Conservation (phyloP, 83 land plant genomes). For the Isoetes engelmannii region DNA sequence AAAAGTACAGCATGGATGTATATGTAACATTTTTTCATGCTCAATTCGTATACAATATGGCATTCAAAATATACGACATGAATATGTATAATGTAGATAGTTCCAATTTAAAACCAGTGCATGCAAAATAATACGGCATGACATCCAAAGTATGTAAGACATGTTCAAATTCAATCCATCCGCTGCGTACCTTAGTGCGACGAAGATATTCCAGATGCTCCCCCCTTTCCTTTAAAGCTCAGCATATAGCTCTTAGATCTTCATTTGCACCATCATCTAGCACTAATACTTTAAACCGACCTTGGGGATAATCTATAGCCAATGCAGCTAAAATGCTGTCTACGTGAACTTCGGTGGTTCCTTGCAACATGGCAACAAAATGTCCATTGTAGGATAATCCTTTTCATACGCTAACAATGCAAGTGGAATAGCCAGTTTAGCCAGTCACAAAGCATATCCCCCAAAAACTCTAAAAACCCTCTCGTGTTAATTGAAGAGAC, state of each 20-base stretch:
- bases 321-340: conserved; percentile 26
- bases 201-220: conserved; percentile 26
- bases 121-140: background rate
- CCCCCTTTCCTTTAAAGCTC: conserved; percentile 2
- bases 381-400: conserved; percentile 22
- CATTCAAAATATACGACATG: too few species aligned
- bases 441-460: too few species aligned
- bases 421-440: too few species aligned
- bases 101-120: background rate
- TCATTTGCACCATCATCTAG: conserved; percentile 35
- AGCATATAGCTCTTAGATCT: conserved; percentile 16
- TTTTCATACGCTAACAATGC: background rate
- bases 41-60: background rate
- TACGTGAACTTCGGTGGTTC: conserved; percentile 30
- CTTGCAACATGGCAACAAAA: conserved; percentile 28
- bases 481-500: too few species aligned
- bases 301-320: conserved; percentile 25
- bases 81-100: too few species aligned
- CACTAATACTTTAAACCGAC: conserved; percentile 18
- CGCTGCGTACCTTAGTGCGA: conserved; percentile 3
- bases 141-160: background rate
- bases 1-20: background rate
- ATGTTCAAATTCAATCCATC: background rate
- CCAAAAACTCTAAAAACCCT: too few species aligned
- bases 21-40: background rate